Evolutionary conservation across 768 basidiomycete genomes (phyloP).

Genomic region (Fistulinella prunicolor): DNA sequence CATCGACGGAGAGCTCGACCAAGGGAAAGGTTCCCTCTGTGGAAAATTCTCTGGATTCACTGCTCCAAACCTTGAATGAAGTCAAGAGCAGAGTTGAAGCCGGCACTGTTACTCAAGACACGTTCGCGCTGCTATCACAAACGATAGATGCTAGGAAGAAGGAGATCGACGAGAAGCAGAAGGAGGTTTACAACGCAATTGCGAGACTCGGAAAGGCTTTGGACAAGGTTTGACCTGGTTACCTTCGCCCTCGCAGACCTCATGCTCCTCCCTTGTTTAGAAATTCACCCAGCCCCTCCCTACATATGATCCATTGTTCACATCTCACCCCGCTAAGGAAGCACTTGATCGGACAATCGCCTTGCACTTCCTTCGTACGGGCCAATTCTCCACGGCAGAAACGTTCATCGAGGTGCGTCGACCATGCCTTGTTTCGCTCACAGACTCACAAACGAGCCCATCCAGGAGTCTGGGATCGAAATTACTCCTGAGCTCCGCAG

Average conservation of each 20-base stretch:
- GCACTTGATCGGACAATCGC: constrained; percentile 73
- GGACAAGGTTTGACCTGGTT: constrained; percentile 69
- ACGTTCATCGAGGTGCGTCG: constrained; percentile 64
- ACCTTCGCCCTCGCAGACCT: not conserved
- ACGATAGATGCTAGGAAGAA: constrained; percentile 72
- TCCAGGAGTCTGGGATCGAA: constrained; percentile 64
- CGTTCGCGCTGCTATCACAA: constrained; percentile 49
- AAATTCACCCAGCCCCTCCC: constrained; percentile 61
- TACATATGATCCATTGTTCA: constrained; percentile 63
- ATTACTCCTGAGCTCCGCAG: constrained; percentile 48
- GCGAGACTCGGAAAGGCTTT: constrained; percentile 79
- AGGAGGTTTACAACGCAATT: constrained; percentile 79
- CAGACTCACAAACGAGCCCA: not conserved
- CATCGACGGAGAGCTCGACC: constrained; percentile 44
- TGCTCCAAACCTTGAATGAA: constrained; percentile 56
- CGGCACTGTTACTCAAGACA: constrained; percentile 47
- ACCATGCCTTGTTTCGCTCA: constrained; percentile 3
- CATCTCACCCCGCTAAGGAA: constrained; percentile 51
- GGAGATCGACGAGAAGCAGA: constrained; percentile 84
- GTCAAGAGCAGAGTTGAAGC: constrained; percentile 52
- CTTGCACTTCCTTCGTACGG: constrained; percentile 74
- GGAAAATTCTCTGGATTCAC: constrained; percentile 58
- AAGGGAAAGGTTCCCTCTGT: constrained; percentile 57
- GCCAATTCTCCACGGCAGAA: constrained; percentile 75
- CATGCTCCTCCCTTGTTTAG: constrained; percentile 41